These are phyloP conservation scores for Saxispiralis lemnorum DNA, from an alignment of 495 filamentous ascomycete genomes.

Conservation along the genomic window DNA sequence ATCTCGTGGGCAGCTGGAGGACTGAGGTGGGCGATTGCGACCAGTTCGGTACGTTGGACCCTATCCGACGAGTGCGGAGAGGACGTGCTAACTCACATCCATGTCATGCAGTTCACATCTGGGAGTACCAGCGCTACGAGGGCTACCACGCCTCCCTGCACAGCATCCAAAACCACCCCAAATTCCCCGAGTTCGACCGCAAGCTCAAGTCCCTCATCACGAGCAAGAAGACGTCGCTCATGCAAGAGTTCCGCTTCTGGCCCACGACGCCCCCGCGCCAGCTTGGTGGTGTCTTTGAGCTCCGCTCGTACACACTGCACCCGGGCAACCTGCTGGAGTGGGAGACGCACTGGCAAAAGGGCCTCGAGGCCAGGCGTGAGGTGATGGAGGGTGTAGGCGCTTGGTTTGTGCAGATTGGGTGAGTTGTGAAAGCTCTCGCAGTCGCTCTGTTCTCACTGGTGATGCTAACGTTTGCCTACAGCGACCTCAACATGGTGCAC, in stretches of 20 bases:
- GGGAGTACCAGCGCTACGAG: conserved; percentile 96
- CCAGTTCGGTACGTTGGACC: conserved; percentile 58
- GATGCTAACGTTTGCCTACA: background rate
- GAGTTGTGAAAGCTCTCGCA: background rate
- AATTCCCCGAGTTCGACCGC: conserved; percentile 62
- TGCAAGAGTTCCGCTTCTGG: conserved; percentile 99
- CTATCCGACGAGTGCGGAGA: background rate
- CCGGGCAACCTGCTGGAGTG: conserved; percentile 92
- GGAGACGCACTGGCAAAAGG: conserved; percentile 96
- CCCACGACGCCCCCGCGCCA: conserved; percentile 79
- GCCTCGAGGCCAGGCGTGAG: conserved; percentile 71
- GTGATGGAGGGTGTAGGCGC: conserved; percentile 98
- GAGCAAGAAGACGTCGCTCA: conserved; percentile 71
- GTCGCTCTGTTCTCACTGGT: background rate
- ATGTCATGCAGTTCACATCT: conserved; percentile 64
- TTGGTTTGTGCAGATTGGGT: conserved; percentile 89
- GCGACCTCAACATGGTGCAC: conserved; percentile 92
- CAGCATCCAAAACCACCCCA: conserved; percentile 59
- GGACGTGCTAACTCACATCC: background rate
- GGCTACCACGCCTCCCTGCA: conserved; percentile 88
- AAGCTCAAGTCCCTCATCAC: conserved; percentile 67
- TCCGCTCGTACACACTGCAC: conserved; percentile 90
- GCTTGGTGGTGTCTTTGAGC: conserved; percentile 85
- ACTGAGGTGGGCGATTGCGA: conserved; percentile 96
- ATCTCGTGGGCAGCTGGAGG: conserved; percentile 94